Percentiles rank a stretch among this genome's conserved stretches.
phyloP scores from a whole-genome alignment of 352 stramenopile genomes.

The Chrysophaeum taylorii region DNA sequence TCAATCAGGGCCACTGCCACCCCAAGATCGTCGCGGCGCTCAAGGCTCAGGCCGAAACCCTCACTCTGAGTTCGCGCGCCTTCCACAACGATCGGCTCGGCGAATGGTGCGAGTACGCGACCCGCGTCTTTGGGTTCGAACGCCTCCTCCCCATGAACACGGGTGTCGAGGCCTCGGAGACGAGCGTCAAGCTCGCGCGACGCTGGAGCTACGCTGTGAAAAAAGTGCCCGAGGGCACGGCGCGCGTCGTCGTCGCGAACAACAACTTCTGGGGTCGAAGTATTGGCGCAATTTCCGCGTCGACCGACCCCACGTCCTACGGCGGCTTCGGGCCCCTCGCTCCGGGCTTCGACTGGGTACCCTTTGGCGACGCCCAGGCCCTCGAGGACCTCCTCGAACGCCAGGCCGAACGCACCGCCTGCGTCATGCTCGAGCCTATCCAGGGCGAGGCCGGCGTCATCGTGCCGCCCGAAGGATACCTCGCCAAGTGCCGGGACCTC shows the following conservation, averaged over 20 bases:
- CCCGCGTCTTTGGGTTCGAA: conserved; percentile 90
- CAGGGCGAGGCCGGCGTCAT: conserved; percentile 97
- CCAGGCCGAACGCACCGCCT: conserved; percentile 76
- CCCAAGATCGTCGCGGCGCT: conserved; percentile 90
- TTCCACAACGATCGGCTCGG: conserved; percentile 96
- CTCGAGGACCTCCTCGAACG: conserved; percentile 46
- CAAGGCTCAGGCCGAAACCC: conserved; percentile 76
- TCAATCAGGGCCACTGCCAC: conserved; percentile 93
- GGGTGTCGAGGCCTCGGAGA: conserved; percentile 95
- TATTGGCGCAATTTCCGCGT: conserved; percentile 87
- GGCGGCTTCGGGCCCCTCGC: conserved; percentile 91
- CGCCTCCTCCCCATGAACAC: conserved; percentile 98
- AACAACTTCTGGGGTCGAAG: conserved; percentile 99
- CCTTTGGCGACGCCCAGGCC: conserved; percentile 82
- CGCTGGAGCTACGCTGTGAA: conserved; percentile 95
- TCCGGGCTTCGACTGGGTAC: conserved; percentile 79
- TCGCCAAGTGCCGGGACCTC: conserved; percentile 67
- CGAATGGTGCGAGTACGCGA: conserved; percentile 93
- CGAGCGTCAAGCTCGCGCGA: conserved; percentile 88
- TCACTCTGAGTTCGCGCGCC: conserved; percentile 91
- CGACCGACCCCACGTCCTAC: conserved; percentile 69
- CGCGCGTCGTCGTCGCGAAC: conserved; percentile 82
- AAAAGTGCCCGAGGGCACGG: conserved; percentile 76
- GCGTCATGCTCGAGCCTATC: conserved; percentile 99
- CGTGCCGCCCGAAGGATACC: conserved; percentile 89